Conservation (phyloP, 1,139 yeast species). For the Nakaseomyces delphensis region DNA sequence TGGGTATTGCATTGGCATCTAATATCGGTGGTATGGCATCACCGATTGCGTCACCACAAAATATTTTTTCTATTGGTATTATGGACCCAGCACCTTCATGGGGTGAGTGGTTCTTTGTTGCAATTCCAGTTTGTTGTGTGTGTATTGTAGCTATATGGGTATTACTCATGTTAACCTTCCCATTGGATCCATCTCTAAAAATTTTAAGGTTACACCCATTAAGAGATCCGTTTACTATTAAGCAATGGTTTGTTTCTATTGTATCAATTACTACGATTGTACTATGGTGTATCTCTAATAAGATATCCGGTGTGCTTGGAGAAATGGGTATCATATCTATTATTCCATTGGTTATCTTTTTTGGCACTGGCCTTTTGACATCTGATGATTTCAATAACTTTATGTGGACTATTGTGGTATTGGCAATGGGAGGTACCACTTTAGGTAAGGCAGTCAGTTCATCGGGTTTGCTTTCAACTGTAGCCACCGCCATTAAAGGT, state of each 20-base stretch:
- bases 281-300: constrained; percentile 77
- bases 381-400: constrained; percentile 86
- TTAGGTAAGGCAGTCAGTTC: constrained; percentile 86
- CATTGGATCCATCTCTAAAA: constrained; percentile 48
- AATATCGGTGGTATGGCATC: constrained; percentile 95
- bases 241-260: constrained; percentile 58
- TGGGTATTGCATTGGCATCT: constrained; percentile 87
- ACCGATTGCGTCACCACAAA: constrained; percentile 94
- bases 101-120: constrained; percentile 87
- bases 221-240: constrained; percentile 58
- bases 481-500: constrained; percentile 60
- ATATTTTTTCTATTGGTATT: constrained; percentile 75
- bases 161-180: constrained; percentile 58
- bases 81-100: constrained; percentile 91
- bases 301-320: constrained; percentile 64
- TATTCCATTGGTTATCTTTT: constrained; percentile 73
- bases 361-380: constrained; percentile 77
- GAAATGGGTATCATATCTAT: constrained; percentile 86
- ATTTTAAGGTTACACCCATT: constrained; percentile 52
- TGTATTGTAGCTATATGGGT: constrained; percentile 63
- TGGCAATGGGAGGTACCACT: constrained; percentile 96
- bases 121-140: constrained; percentile 66
- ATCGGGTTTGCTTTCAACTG: constrained; percentile 72
- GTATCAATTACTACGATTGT: constrained; percentile 66
- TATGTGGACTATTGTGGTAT: constrained; percentile 85